Conservation (phyloP, 2,329 filamentous ascomycete species). For the Fusarium drepaniforme region DNA sequence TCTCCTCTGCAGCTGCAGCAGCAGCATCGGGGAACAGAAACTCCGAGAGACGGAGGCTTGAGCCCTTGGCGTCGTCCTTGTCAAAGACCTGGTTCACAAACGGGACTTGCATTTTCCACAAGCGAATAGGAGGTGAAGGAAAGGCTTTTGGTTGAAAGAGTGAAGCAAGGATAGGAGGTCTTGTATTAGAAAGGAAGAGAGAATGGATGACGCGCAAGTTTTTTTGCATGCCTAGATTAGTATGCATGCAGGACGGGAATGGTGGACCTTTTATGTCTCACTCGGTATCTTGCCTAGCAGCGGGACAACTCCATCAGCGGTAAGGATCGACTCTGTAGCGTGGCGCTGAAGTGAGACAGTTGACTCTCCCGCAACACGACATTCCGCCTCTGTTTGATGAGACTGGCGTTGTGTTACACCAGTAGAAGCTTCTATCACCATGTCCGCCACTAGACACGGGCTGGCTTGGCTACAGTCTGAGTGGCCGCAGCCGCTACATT, state of each 20-base stretch:
- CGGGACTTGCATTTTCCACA: conserved; percentile 29
- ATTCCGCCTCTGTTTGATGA: conserved; percentile 1
- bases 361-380: neutral
- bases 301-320: neutral
- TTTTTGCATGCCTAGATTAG: neutral
- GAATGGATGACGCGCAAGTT: neutral
- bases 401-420: neutral
- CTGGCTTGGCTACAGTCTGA: neutral
- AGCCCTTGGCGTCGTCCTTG: conserved; percentile 19
- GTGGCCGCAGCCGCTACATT: neutral
- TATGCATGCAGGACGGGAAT: neutral
- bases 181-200: conserved; percentile 1
- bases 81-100: conserved; percentile 29
- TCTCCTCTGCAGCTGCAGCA: neutral
- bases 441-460: neutral
- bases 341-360: conserved; percentile 16
- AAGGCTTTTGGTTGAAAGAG: neutral
- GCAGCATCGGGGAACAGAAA: conserved; percentile 22
- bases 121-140: neutral
- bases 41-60: conserved; percentile 18
- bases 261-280: neutral
- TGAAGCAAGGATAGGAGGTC: neutral
- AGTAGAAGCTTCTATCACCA: neutral
- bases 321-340: conserved; percentile 1
- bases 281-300: neutral